A percentile compares a stretch with the other conserved stretches of the same genome.
phyloP scores from a whole-genome alignment of 805 yeast genomes.

The Hanseniaspora meyeri region DNA sequence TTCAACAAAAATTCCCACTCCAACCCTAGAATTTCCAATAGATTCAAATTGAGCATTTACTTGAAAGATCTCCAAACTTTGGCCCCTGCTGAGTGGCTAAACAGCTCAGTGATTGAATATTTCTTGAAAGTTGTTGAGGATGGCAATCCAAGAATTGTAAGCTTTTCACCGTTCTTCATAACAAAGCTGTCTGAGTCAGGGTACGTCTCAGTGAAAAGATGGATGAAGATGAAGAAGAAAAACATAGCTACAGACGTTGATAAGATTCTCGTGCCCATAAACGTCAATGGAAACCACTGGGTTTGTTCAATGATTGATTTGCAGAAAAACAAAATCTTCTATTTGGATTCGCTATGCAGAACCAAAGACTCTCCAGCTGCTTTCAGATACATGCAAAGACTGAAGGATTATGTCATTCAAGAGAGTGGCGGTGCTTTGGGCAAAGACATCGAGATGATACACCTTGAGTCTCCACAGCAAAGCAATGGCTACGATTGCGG shows the following conservation, averaged over 20 bases:
- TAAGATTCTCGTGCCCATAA: constrained; percentile 72
- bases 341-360: constrained; percentile 58
- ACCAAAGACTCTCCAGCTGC: constrained; percentile 30
- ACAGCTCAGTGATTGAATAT: constrained; percentile 81
- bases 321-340: constrained; percentile 42
- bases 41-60: constrained; percentile 43
- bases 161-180: constrained; percentile 82
- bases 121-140: constrained; percentile 38
- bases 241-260: constrained; percentile 48
- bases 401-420: constrained; percentile 51
- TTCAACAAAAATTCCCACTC: constrained; percentile 22
- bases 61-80: constrained; percentile 62
- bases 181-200: constrained; percentile 61
- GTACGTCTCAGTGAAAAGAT: constrained; percentile 63
- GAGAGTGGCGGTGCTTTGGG: constrained; percentile 44
- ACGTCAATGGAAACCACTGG: constrained; percentile 79
- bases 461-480: constrained; percentile 63
- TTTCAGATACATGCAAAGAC: constrained; percentile 32
- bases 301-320: constrained; percentile 72
- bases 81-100: constrained; percentile 66
- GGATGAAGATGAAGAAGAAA: constrained; percentile 70
- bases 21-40: constrained; percentile 21
- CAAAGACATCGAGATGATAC: constrained; percentile 25
- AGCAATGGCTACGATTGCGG: constrained; percentile 91
- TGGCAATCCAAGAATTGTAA: constrained; percentile 36